Percentiles rank a stretch among this genome's conserved stretches.
Conservation (phyloP, 805 yeast species). For the Cyberlindnera samutprakarnensis region DNA sequence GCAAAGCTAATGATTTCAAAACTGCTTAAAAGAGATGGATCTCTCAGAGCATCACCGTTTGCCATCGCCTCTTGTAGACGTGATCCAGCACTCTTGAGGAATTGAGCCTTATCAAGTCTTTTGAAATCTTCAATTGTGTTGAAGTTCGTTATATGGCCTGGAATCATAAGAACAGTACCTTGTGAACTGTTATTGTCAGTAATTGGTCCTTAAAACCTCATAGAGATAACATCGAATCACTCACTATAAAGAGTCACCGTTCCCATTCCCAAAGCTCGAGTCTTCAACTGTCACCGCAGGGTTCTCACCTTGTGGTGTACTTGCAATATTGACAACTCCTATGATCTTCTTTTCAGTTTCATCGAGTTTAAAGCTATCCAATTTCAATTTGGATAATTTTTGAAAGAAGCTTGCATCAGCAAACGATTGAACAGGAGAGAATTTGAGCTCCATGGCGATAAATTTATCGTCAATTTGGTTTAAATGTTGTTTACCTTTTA, state of each 20-base stretch:
- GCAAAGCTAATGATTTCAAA: slow-evolving; percentile 64
- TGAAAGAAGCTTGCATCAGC: slow-evolving; percentile 86
- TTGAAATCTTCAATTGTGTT: slow-evolving; percentile 88
- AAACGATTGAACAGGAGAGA: slow-evolving; percentile 52
- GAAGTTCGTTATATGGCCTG: slow-evolving; percentile 48
- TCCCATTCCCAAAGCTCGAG: slow-evolving; percentile 24
- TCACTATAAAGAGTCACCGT: slow-evolving; percentile 10
- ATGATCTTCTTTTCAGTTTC: slow-evolving; percentile 21
- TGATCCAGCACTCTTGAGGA: slow-evolving; percentile 38
- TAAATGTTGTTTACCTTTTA: too few species aligned
- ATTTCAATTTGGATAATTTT: slow-evolving; percentile 60
- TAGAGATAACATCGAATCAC: too few species aligned
- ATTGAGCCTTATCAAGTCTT: slow-evolving; percentile 49
- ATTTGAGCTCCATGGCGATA: slow-evolving; percentile 17
- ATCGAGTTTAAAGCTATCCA: slow-evolving; percentile 60
- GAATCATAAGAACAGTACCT: slow-evolving; percentile 16
- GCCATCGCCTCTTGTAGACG: slow-evolving; percentile 23
- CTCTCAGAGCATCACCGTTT: slow-evolving; percentile 26
- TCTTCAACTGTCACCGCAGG: slow-evolving; percentile 22
- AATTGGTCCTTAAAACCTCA: too few species aligned
- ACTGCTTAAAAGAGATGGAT: slow-evolving; percentile 33
- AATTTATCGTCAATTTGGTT: background rate
- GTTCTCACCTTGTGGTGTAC: slow-evolving; percentile 23
- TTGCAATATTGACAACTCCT: slow-evolving; percentile 23
- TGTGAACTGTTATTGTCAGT: slow-evolving; percentile 11